Conservation (phyloP, 345 rosid species). For the Eucalyptus guilfoylei region DNA sequence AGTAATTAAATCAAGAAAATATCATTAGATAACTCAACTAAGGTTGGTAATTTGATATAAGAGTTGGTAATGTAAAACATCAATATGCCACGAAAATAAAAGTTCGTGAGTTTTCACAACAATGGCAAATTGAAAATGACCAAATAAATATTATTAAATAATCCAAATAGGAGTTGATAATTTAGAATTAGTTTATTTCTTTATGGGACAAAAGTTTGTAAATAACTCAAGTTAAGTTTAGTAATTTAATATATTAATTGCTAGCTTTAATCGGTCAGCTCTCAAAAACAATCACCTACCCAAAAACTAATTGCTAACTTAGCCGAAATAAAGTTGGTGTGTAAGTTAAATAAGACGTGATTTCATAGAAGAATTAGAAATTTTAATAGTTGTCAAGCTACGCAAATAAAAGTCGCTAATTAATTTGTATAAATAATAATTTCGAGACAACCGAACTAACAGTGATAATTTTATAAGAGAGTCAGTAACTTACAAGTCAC, state of each 20-base stretch:
- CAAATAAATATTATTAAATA: neutral
- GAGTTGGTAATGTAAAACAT: neutral
- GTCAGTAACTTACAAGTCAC: neutral
- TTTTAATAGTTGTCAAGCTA: neutral
- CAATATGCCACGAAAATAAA: neutral
- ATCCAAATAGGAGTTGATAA: neutral
- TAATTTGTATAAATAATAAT: neutral
- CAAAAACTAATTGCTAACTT: neutral
- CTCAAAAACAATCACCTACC: neutral
- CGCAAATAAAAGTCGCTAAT: neutral
- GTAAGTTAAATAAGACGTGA: neutral
- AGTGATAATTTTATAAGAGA: neutral
- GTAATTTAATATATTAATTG: neutral
- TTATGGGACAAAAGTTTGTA: neutral
- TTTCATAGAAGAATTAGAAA: rapidly evolving
- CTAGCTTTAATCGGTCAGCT: neutral
- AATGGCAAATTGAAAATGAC: neutral
- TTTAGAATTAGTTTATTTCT: neutral
- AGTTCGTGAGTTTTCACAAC: neutral
- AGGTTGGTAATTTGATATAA: neutral
- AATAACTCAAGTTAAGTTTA: neutral
- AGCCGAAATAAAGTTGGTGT: neutral
- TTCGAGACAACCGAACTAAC: neutral
- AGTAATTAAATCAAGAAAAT: neutral
- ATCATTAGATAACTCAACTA: neutral